These are phyloP conservation scores for Lichtheimia hyalospora DNA, from an alignment of 371 early-diverging fungal genomes.

Conservation along the genomic window DNA sequence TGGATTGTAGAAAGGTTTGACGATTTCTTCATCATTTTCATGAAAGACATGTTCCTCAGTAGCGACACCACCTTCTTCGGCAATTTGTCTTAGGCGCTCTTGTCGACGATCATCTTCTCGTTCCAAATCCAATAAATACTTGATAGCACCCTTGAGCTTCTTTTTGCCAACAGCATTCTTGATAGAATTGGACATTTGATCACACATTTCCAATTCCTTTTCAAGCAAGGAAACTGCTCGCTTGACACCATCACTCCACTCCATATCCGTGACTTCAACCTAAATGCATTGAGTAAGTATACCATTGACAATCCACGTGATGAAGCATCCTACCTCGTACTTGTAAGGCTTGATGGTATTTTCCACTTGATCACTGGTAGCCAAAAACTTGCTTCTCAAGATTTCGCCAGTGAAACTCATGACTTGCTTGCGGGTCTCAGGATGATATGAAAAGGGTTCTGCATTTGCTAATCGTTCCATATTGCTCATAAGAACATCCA, in stretches of 20 bases:
- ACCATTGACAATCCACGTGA: neutral
- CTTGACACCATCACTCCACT: slow-evolving; percentile 90
- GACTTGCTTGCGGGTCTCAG: slow-evolving; percentile 78
- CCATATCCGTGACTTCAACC: slow-evolving; percentile 87
- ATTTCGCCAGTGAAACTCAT: slow-evolving; percentile 82
- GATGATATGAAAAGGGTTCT: slow-evolving; percentile 87
- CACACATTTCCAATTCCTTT: slow-evolving; percentile 72
- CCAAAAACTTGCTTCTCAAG: slow-evolving; percentile 79
- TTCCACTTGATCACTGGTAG: slow-evolving; percentile 95
- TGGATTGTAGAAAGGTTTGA: slow-evolving; percentile 64
- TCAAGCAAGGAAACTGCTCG: slow-evolving; percentile 76
- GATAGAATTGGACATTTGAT: slow-evolving; percentile 69
- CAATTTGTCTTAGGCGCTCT: slow-evolving; percentile 30
- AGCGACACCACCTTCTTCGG: slow-evolving; percentile 20
- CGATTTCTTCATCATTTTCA: slow-evolving; percentile 42
- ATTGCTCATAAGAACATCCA: slow-evolving; percentile 80
- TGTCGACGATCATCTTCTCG: slow-evolving; percentile 54
- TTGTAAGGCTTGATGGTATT: slow-evolving; percentile 98
- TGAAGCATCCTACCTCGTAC: slow-evolving; percentile 62
- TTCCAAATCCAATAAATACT: slow-evolving; percentile 56
- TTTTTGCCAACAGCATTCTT: slow-evolving; percentile 77
- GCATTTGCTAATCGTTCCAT: slow-evolving; percentile 79
- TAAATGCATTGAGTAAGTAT: neutral
- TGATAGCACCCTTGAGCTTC: slow-evolving; percentile 83
- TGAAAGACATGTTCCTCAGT: slow-evolving; percentile 19